phyloP scores from a whole-genome alignment of 192 early-diverging fungal species.

The Coemansia sp. region DNA sequence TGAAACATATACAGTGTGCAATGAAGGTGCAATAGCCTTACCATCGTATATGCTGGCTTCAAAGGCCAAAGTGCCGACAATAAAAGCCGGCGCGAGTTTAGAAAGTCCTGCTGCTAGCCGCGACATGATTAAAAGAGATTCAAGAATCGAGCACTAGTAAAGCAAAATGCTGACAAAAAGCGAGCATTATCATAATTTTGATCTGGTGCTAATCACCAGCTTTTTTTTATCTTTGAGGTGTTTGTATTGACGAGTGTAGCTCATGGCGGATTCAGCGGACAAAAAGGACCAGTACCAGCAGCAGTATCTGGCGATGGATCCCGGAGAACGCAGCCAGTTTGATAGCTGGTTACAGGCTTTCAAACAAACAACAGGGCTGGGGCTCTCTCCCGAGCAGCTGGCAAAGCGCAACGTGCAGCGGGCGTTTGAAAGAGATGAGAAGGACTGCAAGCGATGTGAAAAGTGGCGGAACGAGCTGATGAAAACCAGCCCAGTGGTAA shows the following conservation, averaged over 20 bases:
- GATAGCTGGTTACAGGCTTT: conserved; percentile 62
- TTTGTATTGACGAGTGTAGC: too few species aligned
- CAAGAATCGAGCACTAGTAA: not conserved
- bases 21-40: conserved; percentile 39
- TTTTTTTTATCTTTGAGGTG: too few species aligned
- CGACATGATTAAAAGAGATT: conserved; percentile 17
- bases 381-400: conserved; percentile 56
- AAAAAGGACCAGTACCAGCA: conserved; percentile 18
- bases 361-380: conserved; percentile 60
- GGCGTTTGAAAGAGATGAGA: conserved; percentile 54
- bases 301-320: conserved; percentile 40
- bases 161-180: not conserved
- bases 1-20: not conserved
- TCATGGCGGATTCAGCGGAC: conserved; percentile 14
- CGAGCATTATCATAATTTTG: not conserved
- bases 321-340: conserved; percentile 60
- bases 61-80: conserved; percentile 62
- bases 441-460: conserved; percentile 67
- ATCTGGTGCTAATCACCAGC: too few species aligned
- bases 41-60: conserved; percentile 94
- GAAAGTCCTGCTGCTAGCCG: conserved; percentile 64
- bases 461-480: conserved; percentile 74
- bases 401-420: conserved; percentile 24
- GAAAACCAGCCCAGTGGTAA: conserved; percentile 69
- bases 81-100: conserved; percentile 76